Evolutionary conservation across 208 protist genomes (phyloP).

Genomic region (Leishmania tropica): DNA sequence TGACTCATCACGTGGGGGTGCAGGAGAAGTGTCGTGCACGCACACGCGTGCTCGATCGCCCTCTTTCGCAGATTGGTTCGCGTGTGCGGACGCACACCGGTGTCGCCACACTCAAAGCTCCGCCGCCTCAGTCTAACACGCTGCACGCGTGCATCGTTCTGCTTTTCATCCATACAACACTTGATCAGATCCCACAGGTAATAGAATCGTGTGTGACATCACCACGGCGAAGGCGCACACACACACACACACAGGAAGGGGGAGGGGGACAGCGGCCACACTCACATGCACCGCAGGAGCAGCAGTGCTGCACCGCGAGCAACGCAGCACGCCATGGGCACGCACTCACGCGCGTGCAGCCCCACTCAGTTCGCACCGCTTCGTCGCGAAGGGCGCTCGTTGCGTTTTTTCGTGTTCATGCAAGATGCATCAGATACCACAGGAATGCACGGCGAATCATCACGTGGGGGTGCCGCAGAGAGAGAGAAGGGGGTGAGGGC

Average conservation of each 20-base stretch:
- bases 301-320: neutral
- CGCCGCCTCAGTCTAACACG: constrained; percentile 31
- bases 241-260: too few species aligned
- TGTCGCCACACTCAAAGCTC: neutral
- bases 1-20: too few species aligned
- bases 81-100: too few species aligned
- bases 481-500: neutral
- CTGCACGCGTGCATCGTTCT: constrained; percentile 31
- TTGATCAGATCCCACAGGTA: constrained; percentile 50
- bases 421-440: constrained; percentile 70
- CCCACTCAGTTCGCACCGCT: constrained; percentile 22
- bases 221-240: neutral
- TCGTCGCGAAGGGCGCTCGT: constrained; percentile 36
- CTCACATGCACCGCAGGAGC: neutral
- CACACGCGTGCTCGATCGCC: too few species aligned
- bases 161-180: constrained; percentile 16
- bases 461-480: neutral
- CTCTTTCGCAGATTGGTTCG: too few species aligned
- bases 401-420: constrained; percentile 57
- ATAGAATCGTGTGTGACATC: constrained; percentile 41
- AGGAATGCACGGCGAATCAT: constrained; percentile 66
- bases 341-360: neutral
- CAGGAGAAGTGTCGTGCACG: too few species aligned
- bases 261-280: neutral
- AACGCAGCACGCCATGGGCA: too few species aligned